Conservation (phyloP, 164 flowering plant genomes). For the Magnolia kwangsiensis region DNA sequence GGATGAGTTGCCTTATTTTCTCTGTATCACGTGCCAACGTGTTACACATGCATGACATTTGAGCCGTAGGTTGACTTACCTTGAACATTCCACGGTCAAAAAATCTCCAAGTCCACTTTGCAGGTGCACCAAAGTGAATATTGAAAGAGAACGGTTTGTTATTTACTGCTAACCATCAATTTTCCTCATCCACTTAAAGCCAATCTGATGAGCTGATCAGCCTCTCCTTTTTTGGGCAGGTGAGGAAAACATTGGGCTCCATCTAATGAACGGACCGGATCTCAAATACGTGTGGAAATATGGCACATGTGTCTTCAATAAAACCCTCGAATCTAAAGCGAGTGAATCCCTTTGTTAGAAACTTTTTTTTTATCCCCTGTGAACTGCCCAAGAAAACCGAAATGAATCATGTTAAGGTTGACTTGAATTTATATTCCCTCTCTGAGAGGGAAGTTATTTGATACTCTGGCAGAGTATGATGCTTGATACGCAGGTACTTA, state of each 20-base stretch:
- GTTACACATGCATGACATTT: no score
- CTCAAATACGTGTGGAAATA: neutral
- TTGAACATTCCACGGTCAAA: no score
- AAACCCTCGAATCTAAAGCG: neutral
- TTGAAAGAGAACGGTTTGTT: no score
- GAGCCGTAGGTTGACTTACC: no score
- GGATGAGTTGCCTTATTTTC: no score
- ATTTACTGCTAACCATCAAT: no score
- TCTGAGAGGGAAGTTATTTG: neutral
- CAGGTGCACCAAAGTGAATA: no score
- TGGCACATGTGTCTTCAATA: neutral
- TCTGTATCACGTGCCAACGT: no score
- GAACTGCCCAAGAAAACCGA: constrained; percentile 8
- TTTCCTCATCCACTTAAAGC: neutral
- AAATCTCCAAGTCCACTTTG: no score
- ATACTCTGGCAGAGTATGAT: neutral
- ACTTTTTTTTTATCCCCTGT: neutral
- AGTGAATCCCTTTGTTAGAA: neutral
- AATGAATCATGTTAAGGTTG: neutral
- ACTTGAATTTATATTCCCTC: neutral
- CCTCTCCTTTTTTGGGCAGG: neutral
- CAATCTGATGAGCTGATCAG: neutral
- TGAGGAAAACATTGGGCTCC: neutral
- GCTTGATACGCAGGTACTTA: neutral
- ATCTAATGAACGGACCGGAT: neutral